Percentiles rank a stretch among this genome's conserved stretches.
Evolutionary conservation across 371 early-diverging fungal species (phyloP).

Genomic region (Syncephalastrum monosporum): DNA sequence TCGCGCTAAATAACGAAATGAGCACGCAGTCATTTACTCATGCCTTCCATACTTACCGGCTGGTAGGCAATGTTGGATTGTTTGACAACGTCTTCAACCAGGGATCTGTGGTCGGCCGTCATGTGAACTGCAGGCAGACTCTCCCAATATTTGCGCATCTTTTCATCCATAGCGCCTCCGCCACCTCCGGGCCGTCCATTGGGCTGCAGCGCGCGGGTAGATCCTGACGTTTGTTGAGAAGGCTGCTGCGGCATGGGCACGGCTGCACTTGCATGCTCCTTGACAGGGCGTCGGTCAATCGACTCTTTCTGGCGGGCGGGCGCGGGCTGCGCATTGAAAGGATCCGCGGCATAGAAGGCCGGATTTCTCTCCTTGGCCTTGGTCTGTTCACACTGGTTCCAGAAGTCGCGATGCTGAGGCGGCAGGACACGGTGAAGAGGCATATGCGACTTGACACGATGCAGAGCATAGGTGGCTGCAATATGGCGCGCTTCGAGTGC

Average conservation of each 20-base stretch:
- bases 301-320: constrained; percentile 13
- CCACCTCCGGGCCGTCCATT: constrained; percentile 10
- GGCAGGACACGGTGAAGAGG: constrained; percentile 75
- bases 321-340: constrained; percentile 59
- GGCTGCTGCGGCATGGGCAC: constrained; percentile 33
- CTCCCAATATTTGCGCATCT: constrained; percentile 62
- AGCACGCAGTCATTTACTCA: neutral
- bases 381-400: constrained; percentile 63
- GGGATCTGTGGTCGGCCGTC: constrained; percentile 57
- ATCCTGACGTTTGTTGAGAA: constrained; percentile 14
- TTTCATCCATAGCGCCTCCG: constrained; percentile 36
- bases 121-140: constrained; percentile 72
- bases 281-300: constrained; percentile 17
- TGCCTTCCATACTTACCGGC: constrained; percentile 19
- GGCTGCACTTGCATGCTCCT: constrained; percentile 37
- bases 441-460: constrained; percentile 74
- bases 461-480: constrained; percentile 83
- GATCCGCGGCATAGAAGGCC: constrained; percentile 75
- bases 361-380: constrained; percentile 42
- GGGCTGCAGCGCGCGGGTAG: constrained; percentile 9
- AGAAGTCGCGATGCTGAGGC: constrained; percentile 70
- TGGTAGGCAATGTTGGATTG: constrained; percentile 31
- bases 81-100: constrained; percentile 65
- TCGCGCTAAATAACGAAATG: neutral
- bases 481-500: constrained; percentile 77